Evolutionary conservation across 2,329 filamentous ascomycete genomes (phyloP), one percentile per base, ranked within the genome.

Genomic region (Furcasterigmium sp.): DNA sequence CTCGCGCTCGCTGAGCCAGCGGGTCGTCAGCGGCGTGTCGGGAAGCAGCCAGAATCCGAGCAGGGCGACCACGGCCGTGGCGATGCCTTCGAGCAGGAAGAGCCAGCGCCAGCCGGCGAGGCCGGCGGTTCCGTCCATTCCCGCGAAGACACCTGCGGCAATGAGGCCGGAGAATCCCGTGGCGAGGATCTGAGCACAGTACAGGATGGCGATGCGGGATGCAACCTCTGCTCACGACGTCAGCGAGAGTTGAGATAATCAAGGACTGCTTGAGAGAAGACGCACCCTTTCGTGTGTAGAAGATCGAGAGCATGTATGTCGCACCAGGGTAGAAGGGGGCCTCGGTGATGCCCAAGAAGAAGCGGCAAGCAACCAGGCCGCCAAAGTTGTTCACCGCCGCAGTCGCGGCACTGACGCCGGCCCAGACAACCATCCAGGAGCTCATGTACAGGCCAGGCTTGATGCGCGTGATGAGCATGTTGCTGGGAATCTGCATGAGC

Each of bases 121-220:
- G 2, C 78, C 81, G 4, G 63, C 62, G 1, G 70, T 63, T 10
- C 77, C 70, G 44, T 80, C 69, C 46, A 85, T 72, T 25, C 77
- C 73, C 13, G 64, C 63, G 0, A 79, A 80, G 41, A 89, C 82
- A 4, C 80, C 75, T 1, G 78, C 78, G 3, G 78, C 75, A n/a
- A 84, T 68, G 18, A 82, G 63, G 2, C 82, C 84, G 0, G 80
- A 82, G 53, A 87, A 85, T 0, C 83, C 82, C 1, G 82, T 82
- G 1, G 79, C 81, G 7, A 87, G 70, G 14, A 87, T 66, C 4
- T 80, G 78, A 0, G 81, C 84, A 2, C 79, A 79, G 45, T 75
- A 67, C 0, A 67, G 68, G 7, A 83, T 67, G 8, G 78, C 77
- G 17, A 80, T 83, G 17, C 81, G 69, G 14, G 82, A 65, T 3